Evolutionary conservation across 2,329 filamentous ascomycete genomes (phyloP).

Genomic region (Ceratocystis cubensis): DNA sequence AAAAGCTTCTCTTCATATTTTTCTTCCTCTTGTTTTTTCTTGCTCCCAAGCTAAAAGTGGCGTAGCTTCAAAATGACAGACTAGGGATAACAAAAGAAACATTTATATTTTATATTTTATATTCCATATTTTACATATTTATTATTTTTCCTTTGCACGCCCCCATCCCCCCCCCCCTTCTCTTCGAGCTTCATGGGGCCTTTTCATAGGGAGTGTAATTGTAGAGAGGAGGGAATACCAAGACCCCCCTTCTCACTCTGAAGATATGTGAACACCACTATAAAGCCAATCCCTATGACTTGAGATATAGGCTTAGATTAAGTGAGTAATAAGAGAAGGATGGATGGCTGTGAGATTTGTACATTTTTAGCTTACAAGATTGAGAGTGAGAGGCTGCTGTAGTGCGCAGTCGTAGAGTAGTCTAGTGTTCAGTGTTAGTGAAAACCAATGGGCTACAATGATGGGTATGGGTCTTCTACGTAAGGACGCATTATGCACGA

Average conservation of each 20-base stretch:
- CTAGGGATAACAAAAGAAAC: conserved; percentile 3
- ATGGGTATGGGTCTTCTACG: background rate
- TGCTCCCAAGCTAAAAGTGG: background rate
- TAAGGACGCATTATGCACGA: background rate
- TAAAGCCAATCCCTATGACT: background rate
- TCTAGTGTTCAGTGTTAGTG: no score
- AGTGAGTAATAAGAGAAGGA: background rate
- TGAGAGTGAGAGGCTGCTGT: background rate
- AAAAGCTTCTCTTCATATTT: no score
- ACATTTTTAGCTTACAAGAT: background rate
- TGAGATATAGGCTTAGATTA: conserved; percentile 1
- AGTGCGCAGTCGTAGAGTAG: background rate
- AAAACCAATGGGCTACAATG: no score
- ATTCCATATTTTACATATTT: background rate
- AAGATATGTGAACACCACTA: background rate
- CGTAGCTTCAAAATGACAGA: conserved; percentile 2
- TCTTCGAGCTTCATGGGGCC: background rate
- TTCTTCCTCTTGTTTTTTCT: background rate
- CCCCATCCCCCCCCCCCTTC: background rate
- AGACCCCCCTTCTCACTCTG: background rate
- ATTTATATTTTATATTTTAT: background rate
- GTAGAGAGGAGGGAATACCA: background rate
- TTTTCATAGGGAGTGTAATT: no score
- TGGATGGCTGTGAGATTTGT: background rate
- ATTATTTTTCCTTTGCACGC: background rate